phyloP scores from a whole-genome alignment of 2,329 filamentous ascomycete species.

The Eutypa lata region DNA sequence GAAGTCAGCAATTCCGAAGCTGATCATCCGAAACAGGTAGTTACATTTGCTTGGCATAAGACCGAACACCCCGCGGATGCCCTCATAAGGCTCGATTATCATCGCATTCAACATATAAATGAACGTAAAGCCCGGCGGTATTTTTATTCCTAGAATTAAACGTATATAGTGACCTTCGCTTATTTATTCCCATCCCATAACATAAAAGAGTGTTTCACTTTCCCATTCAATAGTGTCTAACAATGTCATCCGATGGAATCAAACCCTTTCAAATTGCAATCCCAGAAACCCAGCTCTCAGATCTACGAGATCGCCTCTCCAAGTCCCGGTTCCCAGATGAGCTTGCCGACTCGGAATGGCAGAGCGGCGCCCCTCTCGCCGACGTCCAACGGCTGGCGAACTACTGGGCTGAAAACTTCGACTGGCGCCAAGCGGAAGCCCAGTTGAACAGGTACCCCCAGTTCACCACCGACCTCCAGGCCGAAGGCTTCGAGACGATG shows the following conservation, averaged over 20 bases:
- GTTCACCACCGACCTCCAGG: slow-evolving; percentile 47
- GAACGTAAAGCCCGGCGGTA: too few relatives aligned
- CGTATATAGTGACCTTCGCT: too few relatives aligned
- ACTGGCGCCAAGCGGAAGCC: slow-evolving; percentile 60
- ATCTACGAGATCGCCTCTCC: not conserved
- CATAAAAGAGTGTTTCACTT: too few relatives aligned
- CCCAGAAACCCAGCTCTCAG: not conserved
- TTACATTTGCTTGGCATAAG: too few relatives aligned
- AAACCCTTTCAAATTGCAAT: not conserved
- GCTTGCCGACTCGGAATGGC: slow-evolving; percentile 10
- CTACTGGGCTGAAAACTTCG: slow-evolving; percentile 42
- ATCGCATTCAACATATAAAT: too few relatives aligned
- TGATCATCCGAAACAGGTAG: too few relatives aligned
- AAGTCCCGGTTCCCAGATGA: not conserved
- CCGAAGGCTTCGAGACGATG: slow-evolving; percentile 57
- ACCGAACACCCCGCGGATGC: too few relatives aligned
- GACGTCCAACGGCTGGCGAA: slow-evolving; percentile 33
- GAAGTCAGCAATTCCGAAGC: too few relatives aligned
- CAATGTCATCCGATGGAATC: not conserved
- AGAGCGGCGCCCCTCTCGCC: slow-evolving; percentile 28
- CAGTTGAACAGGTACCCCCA: slow-evolving; percentile 59
- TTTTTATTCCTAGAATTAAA: too few relatives aligned
- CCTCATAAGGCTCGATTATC: too few relatives aligned
- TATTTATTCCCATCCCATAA: too few relatives aligned
- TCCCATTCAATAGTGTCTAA: too few relatives aligned